Evolutionary conservation across 148 eudicot genomes (phyloP), one percentile per base, ranked within the genome.

Genomic region (Spergularia marina): DNA sequence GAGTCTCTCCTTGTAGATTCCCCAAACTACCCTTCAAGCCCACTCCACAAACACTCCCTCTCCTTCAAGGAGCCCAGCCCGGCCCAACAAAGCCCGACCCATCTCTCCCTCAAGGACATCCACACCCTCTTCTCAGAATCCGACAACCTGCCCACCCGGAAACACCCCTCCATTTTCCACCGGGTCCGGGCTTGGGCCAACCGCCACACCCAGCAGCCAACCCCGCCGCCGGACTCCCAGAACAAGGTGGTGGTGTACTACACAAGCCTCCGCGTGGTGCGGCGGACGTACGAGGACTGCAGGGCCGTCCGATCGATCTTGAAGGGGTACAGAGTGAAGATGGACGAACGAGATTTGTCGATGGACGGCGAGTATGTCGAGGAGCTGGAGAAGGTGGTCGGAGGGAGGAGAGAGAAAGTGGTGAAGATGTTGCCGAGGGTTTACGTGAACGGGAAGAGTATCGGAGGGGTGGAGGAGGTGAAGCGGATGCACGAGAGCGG

Each of bases 261-360:
- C 77, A 83, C 89, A 2, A 83, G 87, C 70, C 72, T 88, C 30
- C 81, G 85, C 1, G 79, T 82, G 1, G 75, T 85, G 13, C 77
- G 91, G 0, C 20, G 66, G 15, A 88, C 91, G 0, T 88, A 73
- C 79, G 84, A 88, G 53, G 91, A 84, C 0, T 88, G 91, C 63
- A 68, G 66, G 1, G 58, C 80, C 64, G 91, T 88, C 12, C 71
- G 78, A 74, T 72, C 80, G 13, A 85, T 88, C 5, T 57, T 88
- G 1, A 77, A 75, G 12, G 79, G 77, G 16, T 85, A 79, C 74
- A 57, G 83, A 0, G 88, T 88, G 2, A 73, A 61, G 14, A 65
- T 86, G 55, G 91, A 88, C 87, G 89, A 88, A 30, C 79, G 91
- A 20, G 91, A 88, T 79, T 52, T 88, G 16, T 78, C 87, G 4